Evolutionary conservation across 495 filamentous ascomycete species (phyloP), one percentile per base, ranked within the genome.

Genomic region (Trichoderma orchidacearum): DNA sequence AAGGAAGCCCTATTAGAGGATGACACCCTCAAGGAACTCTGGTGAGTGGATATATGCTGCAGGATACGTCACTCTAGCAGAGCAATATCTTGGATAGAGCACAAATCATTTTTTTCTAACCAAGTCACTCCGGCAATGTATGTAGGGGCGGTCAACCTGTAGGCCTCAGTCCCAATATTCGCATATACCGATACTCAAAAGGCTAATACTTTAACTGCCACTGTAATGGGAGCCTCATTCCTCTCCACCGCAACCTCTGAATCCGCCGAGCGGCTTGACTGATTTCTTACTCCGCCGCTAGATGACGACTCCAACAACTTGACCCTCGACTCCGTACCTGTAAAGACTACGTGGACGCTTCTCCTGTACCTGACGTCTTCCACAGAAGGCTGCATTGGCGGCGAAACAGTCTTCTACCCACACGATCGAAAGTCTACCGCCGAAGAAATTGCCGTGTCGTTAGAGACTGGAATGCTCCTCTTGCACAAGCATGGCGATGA

Each of bases 351-450:
- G 0, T 97, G 91, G 90, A 96, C 92, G 0, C 77, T 95, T 5
- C 77, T 96, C 0, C 80, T 96, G 53, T 97, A 96, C 62, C 78
- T 97, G 30, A 90, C 86, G 0, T 83, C 83, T 3, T 73, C 77
- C 3, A 66, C 70, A 3, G 84, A 84, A 1, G 85, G 84, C 8
- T 85, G 89, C 59, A 61, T 73, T 9, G 92, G 92, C 25, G 92
- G 91, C 36, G 89, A 96, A 63, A 96, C 91, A 0, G 85, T 93
- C 38, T 97, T 97, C 68, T 93, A 95, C 64, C 89, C 89, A 0
- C 79, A 87, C 53, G 75, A 83, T 76, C 64, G 81, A 64, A 67
- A 71, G 57, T 63, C 76, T 1, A 73, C 77, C 17, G 81, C 80
- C 41, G 77, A 82, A 54, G 77, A 79, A 29, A 76, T 92, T 52